Evolutionary conservation across 352 stramenopile species (phyloP), one percentile per base, ranked within the genome.

Genomic region (Phytophthora megakarya): DNA sequence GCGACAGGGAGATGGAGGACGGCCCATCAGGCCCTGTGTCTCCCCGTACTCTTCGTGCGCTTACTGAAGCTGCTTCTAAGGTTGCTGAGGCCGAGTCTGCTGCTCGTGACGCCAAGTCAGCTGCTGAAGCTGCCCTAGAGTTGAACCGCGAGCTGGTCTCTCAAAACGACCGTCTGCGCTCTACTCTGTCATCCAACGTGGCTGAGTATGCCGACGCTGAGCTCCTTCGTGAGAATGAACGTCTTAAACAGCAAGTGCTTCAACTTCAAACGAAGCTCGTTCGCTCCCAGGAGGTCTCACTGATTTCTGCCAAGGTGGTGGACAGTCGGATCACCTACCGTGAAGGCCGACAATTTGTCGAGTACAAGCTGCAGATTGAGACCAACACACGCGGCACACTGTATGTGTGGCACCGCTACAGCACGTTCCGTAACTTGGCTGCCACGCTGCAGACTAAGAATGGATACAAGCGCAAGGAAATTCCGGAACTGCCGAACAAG

Each of bases 341-440:
- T 19, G 77, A 90, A 66, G 79, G 81, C 0, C 81, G 79, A 1
- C 79, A 90, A 52, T 88, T 88, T 58, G 81, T 90, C 48, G 81
- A 90, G 75, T 90, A 88, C 71, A 88, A 88, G 57, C 62, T 90
- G 18, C 79, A 88, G 56, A 88, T 90, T 55, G 79, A 90, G 67
- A 89, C 81, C 0, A 85, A 89, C 61, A 89, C 72, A 11, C 81
- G 79, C 25, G 81, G 81, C 18, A 89, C 79, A 3, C 39, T 90
- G 47, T 86, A 81, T 38, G 77, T 90, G 61, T 90, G 81, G 81
- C 81, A 90, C 55, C 81, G 81, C 13, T 90, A 90, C 77, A 88
- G 77, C 50, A 90, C 81, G 43, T 90, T 90, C 76, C 79, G 79
- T n/a, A 90, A 90, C 70, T 35, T 90, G 25, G 81, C 81, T 9